Evolutionary conservation across 2,329 filamentous ascomycete species (phyloP), one percentile per base, ranked within the genome.

Genomic region (Rasamsonia emersonii): DNA sequence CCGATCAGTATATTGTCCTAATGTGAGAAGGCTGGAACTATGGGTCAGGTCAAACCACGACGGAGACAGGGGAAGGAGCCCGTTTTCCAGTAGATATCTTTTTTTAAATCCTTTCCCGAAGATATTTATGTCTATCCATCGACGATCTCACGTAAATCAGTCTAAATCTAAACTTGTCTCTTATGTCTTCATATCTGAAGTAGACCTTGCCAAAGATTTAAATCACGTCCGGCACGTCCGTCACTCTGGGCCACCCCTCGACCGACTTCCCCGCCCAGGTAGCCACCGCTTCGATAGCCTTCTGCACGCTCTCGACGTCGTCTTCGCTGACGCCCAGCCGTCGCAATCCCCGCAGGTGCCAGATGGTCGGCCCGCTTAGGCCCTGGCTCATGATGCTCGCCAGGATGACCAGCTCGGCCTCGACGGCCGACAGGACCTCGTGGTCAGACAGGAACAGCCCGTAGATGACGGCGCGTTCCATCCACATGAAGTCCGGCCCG

Each of bases 401-500:
- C 21, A 64, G 44, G 7, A 62, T 60, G 15, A 67, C 57, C 16
- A 65, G 38, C 42, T 67, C 53, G 6, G 64, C 64, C 44, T 67
- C 64, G 2, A 67, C 36, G 29, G 58, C 50, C 30, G 60, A 49
- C 32, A 66, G 38, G 6, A 61, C 46, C 26, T 53, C 49, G 10
- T 62, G 55, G 43, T 67, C 64, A 9, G 58, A 58, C 28, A 67
- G 49, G 30, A 72, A 68, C 49, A 73, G 44, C 9, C 64, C 64
- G 62, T 93, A 93, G 2, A 74, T 77, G 9, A 81, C 73, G 11
- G 81, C 82, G 30, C 84, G 68, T 56, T 86, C 82, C 59, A 93
- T 72, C 49, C 76, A 78, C 7, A 73, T 67, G 53, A 93, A 86
- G 18, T 62, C 55, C 13, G 31, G 26, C 4, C 40, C 43, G 37